phyloP scores from a whole-genome alignment of 208 protist species.

The Leishmania major region DNA sequence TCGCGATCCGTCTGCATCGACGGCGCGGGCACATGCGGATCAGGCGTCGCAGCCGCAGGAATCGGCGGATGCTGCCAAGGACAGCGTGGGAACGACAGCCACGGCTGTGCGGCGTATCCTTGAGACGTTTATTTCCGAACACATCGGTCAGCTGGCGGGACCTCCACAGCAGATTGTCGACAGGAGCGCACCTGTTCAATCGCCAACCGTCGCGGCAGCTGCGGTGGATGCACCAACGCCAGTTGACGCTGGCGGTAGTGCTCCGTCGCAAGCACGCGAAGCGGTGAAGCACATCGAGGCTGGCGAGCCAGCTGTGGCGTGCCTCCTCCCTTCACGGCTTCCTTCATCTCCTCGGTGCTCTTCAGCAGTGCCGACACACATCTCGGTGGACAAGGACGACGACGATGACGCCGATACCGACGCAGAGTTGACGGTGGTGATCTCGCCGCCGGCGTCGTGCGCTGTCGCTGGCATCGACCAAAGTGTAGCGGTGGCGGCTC shows the following conservation, averaged over 20 bases:
- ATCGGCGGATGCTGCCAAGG: background rate
- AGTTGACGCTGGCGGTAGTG: background rate
- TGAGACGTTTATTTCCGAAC: slow-evolving; percentile 4
- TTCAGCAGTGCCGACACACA: background rate
- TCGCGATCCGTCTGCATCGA: background rate
- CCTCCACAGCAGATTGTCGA: too few species aligned
- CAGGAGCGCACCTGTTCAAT: background rate
- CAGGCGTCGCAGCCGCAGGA: background rate
- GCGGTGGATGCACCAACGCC: background rate
- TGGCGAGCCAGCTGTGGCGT: background rate
- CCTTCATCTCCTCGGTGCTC: background rate
- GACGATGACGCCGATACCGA: background rate
- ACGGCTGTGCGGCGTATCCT: background rate
- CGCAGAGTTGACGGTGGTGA: slow-evolving; percentile 3
- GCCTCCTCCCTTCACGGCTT: background rate
- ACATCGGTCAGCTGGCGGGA: background rate
- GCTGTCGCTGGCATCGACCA: background rate
- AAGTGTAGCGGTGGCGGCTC: background rate
- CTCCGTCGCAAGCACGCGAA: background rate
- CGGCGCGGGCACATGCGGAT: too few species aligned
- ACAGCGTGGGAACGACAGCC: background rate
- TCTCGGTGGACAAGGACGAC: background rate
- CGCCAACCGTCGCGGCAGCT: background rate
- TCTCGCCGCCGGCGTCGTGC: background rate
- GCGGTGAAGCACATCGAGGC: background rate